A percentile compares a stretch with the other conserved stretches of the same genome.
phyloP scores from a whole-genome alignment of 2,329 filamentous ascomycete species.

The Arachnomyces sp. region DNA sequence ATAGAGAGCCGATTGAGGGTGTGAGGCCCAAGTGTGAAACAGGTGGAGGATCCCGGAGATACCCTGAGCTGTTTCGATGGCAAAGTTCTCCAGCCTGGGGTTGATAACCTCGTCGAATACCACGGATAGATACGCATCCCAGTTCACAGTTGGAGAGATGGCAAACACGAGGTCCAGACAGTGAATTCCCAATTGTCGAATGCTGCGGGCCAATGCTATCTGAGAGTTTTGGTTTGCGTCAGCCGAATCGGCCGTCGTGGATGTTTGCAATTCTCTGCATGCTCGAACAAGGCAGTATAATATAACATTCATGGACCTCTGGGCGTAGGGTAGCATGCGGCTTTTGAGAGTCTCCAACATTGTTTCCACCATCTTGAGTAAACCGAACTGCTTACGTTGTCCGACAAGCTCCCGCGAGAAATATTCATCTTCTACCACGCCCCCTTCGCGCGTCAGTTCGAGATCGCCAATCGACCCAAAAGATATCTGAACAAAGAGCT shows the following conservation, averaged over 20 bases:
- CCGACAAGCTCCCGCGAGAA: conserved; percentile 55
- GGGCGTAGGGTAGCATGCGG: conserved; percentile 59
- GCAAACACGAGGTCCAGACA: conserved; percentile 72
- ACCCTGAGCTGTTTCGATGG: conserved; percentile 79
- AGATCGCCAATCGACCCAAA: conserved; percentile 61
- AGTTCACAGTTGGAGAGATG: conserved; percentile 61
- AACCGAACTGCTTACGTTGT: conserved; percentile 74
- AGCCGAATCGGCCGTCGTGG: conserved; percentile 19
- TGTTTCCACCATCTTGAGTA: conserved; percentile 83
- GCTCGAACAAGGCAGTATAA: conserved; percentile 72
- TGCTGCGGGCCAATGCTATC: conserved; percentile 34
- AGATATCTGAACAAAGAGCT: conserved; percentile 73
- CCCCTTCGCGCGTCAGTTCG: conserved; percentile 10
- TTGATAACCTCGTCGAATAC: conserved; percentile 69
- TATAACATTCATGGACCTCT: conserved; percentile 63
- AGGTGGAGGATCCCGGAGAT: conserved; percentile 75
- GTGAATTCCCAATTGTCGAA: conserved; percentile 60
- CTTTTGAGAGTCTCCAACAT: conserved; percentile 77
- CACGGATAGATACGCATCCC: conserved; percentile 59
- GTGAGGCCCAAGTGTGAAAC: conserved; percentile 70
- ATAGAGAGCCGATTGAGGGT: conserved; percentile 58
- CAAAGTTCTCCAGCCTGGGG: conserved; percentile 68
- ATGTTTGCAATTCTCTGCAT: conserved; percentile 44
- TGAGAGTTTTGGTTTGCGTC: conserved; percentile 15
- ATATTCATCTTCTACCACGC: conserved; percentile 46